These are phyloP conservation scores for Chlorella sp. DNA, from an alignment of 139 green algal species.

Conservation along the genomic window DNA sequence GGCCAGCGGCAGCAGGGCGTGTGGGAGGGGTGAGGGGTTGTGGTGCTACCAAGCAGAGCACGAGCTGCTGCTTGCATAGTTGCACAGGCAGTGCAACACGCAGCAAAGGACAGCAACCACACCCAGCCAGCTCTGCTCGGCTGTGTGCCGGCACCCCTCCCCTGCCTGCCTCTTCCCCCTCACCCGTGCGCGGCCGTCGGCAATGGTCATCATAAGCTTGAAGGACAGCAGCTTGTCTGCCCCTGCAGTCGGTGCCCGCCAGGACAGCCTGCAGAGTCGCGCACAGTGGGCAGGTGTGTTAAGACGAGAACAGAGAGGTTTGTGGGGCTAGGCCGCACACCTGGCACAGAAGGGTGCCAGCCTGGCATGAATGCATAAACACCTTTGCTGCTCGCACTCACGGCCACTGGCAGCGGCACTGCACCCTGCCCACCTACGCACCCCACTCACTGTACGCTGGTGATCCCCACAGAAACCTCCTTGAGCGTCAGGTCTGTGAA, in stretches of 20 bases:
- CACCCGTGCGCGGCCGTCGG: slow-evolving; percentile 16
- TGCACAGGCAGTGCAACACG: background rate
- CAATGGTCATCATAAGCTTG: slow-evolving; percentile 85
- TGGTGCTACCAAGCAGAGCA: background rate
- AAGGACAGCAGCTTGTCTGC: slow-evolving; percentile 76
- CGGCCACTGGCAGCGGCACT: background rate
- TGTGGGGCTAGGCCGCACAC: no score
- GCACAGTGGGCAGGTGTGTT: background rate
- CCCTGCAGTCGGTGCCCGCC: slow-evolving; percentile 83
- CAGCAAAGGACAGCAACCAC: background rate
- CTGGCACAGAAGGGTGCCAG: no score
- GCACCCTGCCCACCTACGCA: background rate
- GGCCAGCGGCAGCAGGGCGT: background rate
- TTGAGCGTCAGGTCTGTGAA: slow-evolving; percentile 2
- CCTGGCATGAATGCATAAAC: no score
- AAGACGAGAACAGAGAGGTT: background rate
- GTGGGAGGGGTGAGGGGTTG: background rate
- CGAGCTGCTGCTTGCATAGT: background rate
- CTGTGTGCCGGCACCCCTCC: no score
- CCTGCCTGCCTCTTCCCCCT: background rate
- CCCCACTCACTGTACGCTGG: slow-evolving; percentile 1
- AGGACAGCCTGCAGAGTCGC: slow-evolving; percentile 55
- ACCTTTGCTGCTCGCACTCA: no score
- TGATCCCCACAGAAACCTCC: background rate
- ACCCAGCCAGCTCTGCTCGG: no score